Base-by-base conservation (phyloP, 805 yeast species). In the Zygosaccharomyces rouxii region DNA sequence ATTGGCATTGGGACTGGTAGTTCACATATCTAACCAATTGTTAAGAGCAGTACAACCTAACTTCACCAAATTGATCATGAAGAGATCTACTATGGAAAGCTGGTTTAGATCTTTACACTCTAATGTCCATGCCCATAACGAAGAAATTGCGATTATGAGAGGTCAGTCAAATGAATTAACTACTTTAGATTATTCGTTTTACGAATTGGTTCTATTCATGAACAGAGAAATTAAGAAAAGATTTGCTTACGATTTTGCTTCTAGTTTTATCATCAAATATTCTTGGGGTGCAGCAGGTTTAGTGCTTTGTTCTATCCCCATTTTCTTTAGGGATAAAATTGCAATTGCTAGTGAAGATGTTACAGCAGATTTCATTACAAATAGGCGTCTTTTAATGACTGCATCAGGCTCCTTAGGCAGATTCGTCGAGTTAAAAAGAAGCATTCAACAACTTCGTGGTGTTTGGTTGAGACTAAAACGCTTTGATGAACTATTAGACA, bases 231-330 rank as follows among this genome's bases (percentile, higher is more conserved):
- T 85, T 54, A 79, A 86, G 69, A 83, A 86, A 57, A 76, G 84
- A 70, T 83, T 92, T 25, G 66, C 85, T 22, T 92, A 89, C 67
- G 89, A 89, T 61, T 78, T 87, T 56, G 86, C 92, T 1, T 94
- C 92, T 56, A 87, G 85, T 43, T 90, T 89, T 59, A 81, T 89
- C 46, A 90, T 90, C 52, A 90, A 90, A 69, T 90, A 90, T 68
- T 80, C 89, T 42, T 85, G 97, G 90, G 98, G 98, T 53, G 98
- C 97, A 2, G 88, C 94, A 28, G 98, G 98, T 9, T 75, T 90
- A 51, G 79, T 83, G 0, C 73, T 90, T 42, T 90, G 97, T 68
- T 82, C 96, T 2, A 81, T 90, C 3, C 97, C 98, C 5, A 86
- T 89, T 2, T 90, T 90, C 63, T 78, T 81, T 60, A 60, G 67